These are phyloP conservation scores for Penicillium pulvis DNA, from an alignment of 495 filamentous ascomycete genomes.

Conservation along the genomic window DNA sequence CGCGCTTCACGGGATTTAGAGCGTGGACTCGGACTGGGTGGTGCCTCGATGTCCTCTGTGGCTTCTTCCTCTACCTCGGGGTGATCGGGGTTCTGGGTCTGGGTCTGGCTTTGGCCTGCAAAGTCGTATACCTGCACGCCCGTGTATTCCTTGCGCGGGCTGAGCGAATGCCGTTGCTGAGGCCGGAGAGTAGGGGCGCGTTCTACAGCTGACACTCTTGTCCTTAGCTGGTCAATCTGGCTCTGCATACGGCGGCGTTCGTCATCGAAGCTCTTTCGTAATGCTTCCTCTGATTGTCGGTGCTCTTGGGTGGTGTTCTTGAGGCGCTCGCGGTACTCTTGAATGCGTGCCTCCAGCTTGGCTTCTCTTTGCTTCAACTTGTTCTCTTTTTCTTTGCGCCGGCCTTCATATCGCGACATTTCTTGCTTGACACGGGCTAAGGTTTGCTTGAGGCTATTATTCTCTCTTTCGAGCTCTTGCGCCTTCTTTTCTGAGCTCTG, in stretches of 20 bases:
- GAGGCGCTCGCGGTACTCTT: constrained; percentile 47
- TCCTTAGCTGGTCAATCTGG: constrained; percentile 38
- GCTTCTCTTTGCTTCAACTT: constrained; percentile 50
- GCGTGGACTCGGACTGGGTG: constrained; percentile 46
- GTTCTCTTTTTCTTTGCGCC: constrained; percentile 54
- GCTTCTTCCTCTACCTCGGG: constrained; percentile 30
- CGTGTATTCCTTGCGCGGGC: constrained; percentile 37
- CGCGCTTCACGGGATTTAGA: constrained; percentile 34
- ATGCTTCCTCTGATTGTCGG: constrained; percentile 40
- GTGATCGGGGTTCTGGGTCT: constrained; percentile 5
- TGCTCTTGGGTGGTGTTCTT: constrained; percentile 39
- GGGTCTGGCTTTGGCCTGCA: constrained; percentile 19
- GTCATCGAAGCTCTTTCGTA: constrained; percentile 36
- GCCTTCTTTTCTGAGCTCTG: constrained; percentile 69
- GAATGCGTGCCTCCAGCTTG: constrained; percentile 48
- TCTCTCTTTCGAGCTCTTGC: constrained; percentile 59
- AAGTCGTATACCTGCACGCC: constrained; percentile 39
- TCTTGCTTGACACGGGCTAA: constrained; percentile 56
- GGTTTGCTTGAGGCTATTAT: constrained; percentile 53
- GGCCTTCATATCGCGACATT: constrained; percentile 53
- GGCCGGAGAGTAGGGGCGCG: constrained; percentile 27
- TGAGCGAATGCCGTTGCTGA: constrained; percentile 31
- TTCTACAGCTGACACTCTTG: constrained; percentile 31
- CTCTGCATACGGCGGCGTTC: constrained; percentile 39
- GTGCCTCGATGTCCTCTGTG: constrained; percentile 40